Evolutionary conservation across 1,139 yeast species (phyloP), one percentile per base, ranked within the genome.

Genomic region (Zhuliangozyma blackwelliae): DNA sequence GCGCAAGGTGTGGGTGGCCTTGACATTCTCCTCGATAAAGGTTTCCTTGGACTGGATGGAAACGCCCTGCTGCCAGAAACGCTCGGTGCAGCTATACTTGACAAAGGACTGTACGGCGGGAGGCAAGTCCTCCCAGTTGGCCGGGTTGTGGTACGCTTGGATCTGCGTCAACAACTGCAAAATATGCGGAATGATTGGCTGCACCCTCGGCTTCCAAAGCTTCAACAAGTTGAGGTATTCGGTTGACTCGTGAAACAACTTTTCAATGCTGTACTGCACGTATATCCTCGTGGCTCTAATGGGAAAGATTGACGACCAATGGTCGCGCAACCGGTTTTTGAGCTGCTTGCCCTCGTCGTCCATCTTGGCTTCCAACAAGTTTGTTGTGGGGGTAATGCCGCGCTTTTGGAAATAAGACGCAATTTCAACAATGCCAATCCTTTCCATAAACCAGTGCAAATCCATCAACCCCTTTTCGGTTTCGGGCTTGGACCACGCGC

Each of bases 51-150:
- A 82, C 59, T 92, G 95, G 40, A 87, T 86, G 2, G 96, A 87
- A 16, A 95, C 95, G 12, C 98, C 98, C 45, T 90, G 95, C 55
- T 94, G 97, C 98, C 99, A 94, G 57, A 92, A 92, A 50, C 97
- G 72, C 63, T 94, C 98, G 56, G 82, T 79, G 35, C 95, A 85
- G 47, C 95, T 83, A 50, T 87, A 85, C 47, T 78, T 75, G 10
- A 92, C 96, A 67, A 94, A 92, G 2, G 92, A 72, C 55, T 87
- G 97, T 2, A 92, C 97, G 39, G 88, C 95, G 3, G 75, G 76
- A 0, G 98, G 97, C 34, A 94, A 68, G 32, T 79, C 86, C 11
- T 68, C 69, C 97, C 98, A 92, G 57, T 92, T 90, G 16, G 71
- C 83, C 0, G 97, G 96, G 53, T 92, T 85, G 56, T 90, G 97